These are phyloP conservation scores for Calophaca sinica DNA, from an alignment of 306 rosid genomes.

Conservation along the genomic window DNA sequence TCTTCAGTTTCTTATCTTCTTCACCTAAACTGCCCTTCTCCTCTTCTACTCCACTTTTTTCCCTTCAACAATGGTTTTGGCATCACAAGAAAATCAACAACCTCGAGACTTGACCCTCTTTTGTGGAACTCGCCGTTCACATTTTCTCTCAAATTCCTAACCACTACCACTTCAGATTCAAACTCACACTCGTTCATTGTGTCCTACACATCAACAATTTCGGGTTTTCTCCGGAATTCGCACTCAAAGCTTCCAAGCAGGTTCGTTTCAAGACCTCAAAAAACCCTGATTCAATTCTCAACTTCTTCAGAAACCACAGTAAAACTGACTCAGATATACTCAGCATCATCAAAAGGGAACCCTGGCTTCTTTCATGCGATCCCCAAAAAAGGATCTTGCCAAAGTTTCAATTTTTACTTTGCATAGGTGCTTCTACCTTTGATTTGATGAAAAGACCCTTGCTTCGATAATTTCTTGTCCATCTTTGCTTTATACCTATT, in stretches of 20 bases:
- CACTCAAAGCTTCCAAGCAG: constrained; percentile 49
- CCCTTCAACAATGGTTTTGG: neutral
- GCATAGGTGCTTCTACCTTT: constrained; percentile 40
- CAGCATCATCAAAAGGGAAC: neutral
- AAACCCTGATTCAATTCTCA: too few relatives aligned
- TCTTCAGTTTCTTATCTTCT: too few relatives aligned
- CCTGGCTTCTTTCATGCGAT: neutral
- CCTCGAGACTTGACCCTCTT: neutral
- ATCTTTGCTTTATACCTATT: neutral
- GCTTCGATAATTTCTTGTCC: neutral
- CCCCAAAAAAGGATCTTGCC: constrained; percentile 26
- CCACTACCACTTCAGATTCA: neutral
- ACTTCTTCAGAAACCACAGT: too few relatives aligned
- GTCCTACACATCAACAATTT: constrained; percentile 50
- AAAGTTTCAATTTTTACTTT: constrained; percentile 45
- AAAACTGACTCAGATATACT: too few relatives aligned
- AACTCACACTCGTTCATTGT: constrained; percentile 1
- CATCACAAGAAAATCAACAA: too few relatives aligned
- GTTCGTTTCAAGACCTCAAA: too few relatives aligned
- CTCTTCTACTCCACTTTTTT: too few relatives aligned
- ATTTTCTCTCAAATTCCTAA: constrained; percentile 6
- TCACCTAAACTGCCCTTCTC: too few relatives aligned
- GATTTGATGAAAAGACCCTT: neutral
- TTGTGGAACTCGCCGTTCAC: neutral
- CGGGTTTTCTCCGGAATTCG: constrained; percentile 46